phyloP scores from a whole-genome alignment of 2,329 filamentous ascomycete species.

The Cordyceps militaris region DNA sequence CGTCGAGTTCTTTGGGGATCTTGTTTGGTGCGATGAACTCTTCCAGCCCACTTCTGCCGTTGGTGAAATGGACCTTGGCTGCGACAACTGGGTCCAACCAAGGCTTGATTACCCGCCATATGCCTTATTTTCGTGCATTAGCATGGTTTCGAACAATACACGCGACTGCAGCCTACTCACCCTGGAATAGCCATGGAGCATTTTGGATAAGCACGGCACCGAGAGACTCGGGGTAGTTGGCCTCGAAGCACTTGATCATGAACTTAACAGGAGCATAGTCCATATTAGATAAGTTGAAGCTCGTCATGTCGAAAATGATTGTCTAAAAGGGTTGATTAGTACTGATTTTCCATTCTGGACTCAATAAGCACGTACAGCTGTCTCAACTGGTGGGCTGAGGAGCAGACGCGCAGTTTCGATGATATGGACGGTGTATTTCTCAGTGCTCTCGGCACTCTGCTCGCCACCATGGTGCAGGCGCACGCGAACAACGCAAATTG shows the following conservation, averaged over 20 bases:
- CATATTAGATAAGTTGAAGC: constrained; percentile 94
- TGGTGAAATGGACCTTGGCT: constrained; percentile 88
- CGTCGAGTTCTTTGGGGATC: constrained; percentile 78
- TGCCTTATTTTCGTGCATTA: constrained; percentile 46
- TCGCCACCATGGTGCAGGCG: constrained; percentile 75
- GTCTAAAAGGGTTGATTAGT: constrained; percentile 51
- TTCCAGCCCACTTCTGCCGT: constrained; percentile 69
- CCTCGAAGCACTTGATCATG: constrained; percentile 99
- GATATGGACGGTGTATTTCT: constrained; percentile 84
- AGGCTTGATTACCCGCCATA: constrained; percentile 91
- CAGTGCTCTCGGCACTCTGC: constrained; percentile 73
- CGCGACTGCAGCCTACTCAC: constrained; percentile 35
- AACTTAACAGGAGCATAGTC: constrained; percentile 97
- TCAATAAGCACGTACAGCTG: constrained; percentile 62
- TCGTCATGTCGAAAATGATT: constrained; percentile 92
- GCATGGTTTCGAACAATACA: neutral
- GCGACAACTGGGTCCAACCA: constrained; percentile 98
- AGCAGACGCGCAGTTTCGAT: constrained; percentile 92
- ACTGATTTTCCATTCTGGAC: neutral
- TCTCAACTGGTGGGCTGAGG: constrained; percentile 74
- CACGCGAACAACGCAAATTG: constrained; percentile 79
- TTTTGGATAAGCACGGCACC: constrained; percentile 91
- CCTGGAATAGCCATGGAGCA: constrained; percentile 93
- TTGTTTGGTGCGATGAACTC: constrained; percentile 64
- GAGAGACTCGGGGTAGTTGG: constrained; percentile 92